phyloP scores from a whole-genome alignment of 2,329 filamentous ascomycete genomes.

The Plectosphaerella sp. region DNA sequence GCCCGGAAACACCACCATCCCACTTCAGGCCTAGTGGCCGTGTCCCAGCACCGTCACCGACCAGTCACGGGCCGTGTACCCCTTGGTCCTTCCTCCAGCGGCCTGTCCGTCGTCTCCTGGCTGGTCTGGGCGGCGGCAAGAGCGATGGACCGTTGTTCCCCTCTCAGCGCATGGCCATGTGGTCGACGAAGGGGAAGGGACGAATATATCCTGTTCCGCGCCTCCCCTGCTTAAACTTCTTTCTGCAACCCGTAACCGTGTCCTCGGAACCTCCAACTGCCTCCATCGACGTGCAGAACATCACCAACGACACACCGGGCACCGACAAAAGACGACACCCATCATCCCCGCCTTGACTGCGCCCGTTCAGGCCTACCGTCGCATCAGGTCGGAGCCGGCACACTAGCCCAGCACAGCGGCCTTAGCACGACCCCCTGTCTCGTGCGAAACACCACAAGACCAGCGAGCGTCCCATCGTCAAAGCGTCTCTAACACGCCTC shows the following conservation, averaged over 20 bases:
- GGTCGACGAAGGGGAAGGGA: conserved; percentile 6
- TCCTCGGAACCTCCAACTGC: conserved; percentile 1
- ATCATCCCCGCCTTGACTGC: neutral
- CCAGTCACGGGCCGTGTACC: conserved; percentile 4
- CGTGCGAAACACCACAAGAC: conserved; percentile 31
- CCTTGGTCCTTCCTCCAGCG: neutral
- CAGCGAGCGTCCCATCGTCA: conserved; percentile 27
- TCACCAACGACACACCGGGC: neutral
- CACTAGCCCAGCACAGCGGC: too few species aligned
- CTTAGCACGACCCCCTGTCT: conserved; percentile 21
- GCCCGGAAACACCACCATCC: conserved; percentile 8
- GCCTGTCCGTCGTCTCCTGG: neutral
- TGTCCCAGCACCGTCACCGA: conserved; percentile 7
- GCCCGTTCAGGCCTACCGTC: neutral
- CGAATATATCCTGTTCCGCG: neutral
- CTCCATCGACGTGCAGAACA: neutral
- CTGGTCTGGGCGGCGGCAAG: neutral
- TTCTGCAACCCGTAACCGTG: neutral
- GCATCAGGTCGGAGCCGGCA: neutral
- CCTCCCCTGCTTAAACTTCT: neutral
- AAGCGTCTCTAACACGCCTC: conserved; percentile 38
- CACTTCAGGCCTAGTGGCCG: conserved; percentile 8
- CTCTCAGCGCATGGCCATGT: conserved; percentile 2
- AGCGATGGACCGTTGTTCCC: conserved; percentile 1
- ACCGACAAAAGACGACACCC: neutral